Evolutionary conservation across 805 yeast species (phyloP).

Genomic region (Suhomyces prunicola): DNA sequence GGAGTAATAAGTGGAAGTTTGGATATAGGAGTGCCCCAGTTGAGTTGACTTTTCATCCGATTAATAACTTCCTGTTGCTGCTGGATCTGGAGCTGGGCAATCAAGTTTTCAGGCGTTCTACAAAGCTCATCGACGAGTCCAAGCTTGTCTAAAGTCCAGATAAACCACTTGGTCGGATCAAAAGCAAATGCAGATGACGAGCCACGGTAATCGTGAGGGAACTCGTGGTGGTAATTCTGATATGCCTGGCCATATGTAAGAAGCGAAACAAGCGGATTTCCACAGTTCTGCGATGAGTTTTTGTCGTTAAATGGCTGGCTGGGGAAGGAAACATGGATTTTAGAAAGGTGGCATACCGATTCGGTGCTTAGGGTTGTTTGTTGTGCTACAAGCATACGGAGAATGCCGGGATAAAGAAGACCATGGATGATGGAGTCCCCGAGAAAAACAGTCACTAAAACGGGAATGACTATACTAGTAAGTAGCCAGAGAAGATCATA

Average conservation of each 20-base stretch:
- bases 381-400: conserved; percentile 70
- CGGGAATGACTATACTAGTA: conserved; percentile 32
- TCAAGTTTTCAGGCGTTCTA: conserved; percentile 63
- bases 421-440: conserved; percentile 36
- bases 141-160: conserved; percentile 48
- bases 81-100: conserved; percentile 50
- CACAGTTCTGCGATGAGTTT: conserved; percentile 70
- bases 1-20: conserved; percentile 67
- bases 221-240: conserved; percentile 94
- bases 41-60: conserved; percentile 67
- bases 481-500: conserved; percentile 26
- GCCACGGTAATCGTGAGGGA: conserved; percentile 84
- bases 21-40: conserved; percentile 95
- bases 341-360: conserved; percentile 69
- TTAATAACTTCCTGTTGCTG: conserved; percentile 83
- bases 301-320: conserved; percentile 47
- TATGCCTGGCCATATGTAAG: conserved; percentile 87
- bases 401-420: conserved; percentile 66
- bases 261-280: conserved; percentile 51
- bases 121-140: conserved; percentile 60
- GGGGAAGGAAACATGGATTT: conserved; percentile 68
- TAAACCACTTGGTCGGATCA: conserved; percentile 84
- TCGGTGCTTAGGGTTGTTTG: conserved; percentile 77
- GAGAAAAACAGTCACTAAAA: conserved; percentile 17
- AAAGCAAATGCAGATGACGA: conserved; percentile 68